Conservation (phyloP, 192 early-diverging fungal species). For the Lobosporangium transversale region DNA sequence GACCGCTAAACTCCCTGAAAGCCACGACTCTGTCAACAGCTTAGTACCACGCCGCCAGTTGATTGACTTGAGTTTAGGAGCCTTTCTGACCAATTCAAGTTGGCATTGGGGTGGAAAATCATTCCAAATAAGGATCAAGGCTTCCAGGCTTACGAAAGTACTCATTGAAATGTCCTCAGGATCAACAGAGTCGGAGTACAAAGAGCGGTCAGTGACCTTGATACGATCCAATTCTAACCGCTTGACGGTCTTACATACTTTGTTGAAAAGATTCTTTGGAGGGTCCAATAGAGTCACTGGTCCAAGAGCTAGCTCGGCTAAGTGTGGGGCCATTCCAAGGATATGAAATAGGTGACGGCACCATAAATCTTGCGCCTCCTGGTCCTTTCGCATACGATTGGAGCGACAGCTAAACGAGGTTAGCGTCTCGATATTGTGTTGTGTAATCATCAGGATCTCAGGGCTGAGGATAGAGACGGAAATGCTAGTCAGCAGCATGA, state of each 20-base stretch:
- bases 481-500: conserved; percentile 6
- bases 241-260: not conserved
- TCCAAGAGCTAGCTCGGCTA: conserved; percentile 12
- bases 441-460: conserved; percentile 25
- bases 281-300: conserved; percentile 15
- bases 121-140: conserved; percentile 27
- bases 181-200: not conserved
- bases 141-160: not conserved
- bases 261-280: conserved; percentile 7
- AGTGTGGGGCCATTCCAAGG: conserved; percentile 5
- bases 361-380: conserved; percentile 11
- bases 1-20: not conserved
- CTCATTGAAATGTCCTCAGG: not conserved
- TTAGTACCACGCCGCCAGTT: conserved; percentile 12
- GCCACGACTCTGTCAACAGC: conserved; percentile 10
- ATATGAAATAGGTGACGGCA: conserved; percentile 23
- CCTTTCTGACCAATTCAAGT: conserved; percentile 12
- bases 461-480: conserved; percentile 13
- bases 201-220: conserved; percentile 6
- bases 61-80: conserved; percentile 6
- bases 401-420: conserved; percentile 19
- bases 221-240: conserved; percentile 21
- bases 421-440: conserved; percentile 9
- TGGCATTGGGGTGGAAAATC: conserved; percentile 19
- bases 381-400: conserved; percentile 19